A percentile compares a stretch with the other conserved stretches of the same genome.
phyloP scores from a whole-genome alignment of 306 rosid species.

The Vachellia pachyceras region DNA sequence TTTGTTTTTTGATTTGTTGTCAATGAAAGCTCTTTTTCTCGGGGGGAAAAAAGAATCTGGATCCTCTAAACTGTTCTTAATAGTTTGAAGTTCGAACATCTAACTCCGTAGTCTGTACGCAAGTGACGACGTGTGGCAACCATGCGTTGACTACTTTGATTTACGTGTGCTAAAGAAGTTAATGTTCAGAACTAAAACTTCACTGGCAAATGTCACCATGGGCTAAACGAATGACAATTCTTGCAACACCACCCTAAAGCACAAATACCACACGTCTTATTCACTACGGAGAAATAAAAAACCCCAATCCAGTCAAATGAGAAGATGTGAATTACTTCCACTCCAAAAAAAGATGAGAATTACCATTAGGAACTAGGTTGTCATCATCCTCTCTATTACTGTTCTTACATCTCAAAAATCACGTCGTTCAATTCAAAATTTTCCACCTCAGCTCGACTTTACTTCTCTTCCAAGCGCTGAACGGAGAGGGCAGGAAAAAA shows the following conservation, averaged over 20 bases:
- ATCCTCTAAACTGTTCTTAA: background rate
- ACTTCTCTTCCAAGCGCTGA: slow-evolving; percentile 19
- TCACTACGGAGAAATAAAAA: background rate
- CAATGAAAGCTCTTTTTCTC: too few relatives aligned
- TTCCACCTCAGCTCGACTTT: slow-evolving; percentile 15
- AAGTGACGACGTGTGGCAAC: background rate
- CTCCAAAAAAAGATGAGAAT: too few relatives aligned
- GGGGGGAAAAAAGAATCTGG: too few relatives aligned
- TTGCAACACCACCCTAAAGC: background rate
- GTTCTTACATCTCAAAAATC: slow-evolving; percentile 33
- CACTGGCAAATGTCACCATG: background rate
- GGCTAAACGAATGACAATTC: background rate
- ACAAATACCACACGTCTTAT: background rate
- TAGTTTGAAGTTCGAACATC: background rate
- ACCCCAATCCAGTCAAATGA: too few relatives aligned
- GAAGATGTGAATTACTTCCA: too few relatives aligned
- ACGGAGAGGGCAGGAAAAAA: slow-evolving; percentile 16
- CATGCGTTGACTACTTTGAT: too few relatives aligned
- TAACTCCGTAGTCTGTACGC: background rate
- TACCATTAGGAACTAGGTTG: slow-evolving; percentile 16
- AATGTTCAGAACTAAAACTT: too few relatives aligned
- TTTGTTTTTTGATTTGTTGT: background rate
- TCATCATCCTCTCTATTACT: slow-evolving; percentile 14
- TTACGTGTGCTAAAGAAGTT: too few relatives aligned
- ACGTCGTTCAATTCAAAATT: background rate